phyloP scores from a whole-genome alignment of 2,329 filamentous ascomycete genomes.

The Diaporthe citrichinensis region DNA sequence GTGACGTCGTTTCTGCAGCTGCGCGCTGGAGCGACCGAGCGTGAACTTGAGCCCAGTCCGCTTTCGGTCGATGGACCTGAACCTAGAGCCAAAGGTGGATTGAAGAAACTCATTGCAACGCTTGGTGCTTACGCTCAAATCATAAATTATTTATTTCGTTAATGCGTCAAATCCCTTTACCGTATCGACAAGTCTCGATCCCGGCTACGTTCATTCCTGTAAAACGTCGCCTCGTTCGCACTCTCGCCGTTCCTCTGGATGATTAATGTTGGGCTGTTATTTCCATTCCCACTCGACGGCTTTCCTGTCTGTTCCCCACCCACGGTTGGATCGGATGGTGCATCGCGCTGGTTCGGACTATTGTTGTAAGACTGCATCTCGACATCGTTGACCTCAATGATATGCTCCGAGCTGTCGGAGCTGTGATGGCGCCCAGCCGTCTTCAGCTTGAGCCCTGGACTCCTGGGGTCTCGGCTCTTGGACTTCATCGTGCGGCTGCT shows the following conservation, averaged over 20 bases:
- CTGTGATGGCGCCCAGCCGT: neutral
- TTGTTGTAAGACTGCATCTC: conserved; percentile 15
- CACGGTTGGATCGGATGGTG: neutral
- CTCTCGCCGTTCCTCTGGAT: conserved; percentile 23
- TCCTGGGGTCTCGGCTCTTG: neutral
- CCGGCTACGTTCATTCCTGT: neutral
- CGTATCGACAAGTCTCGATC: neutral
- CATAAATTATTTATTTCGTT: conserved; percentile 6
- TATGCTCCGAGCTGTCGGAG: conserved; percentile 24
- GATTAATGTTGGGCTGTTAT: neutral
- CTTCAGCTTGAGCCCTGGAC: conserved; percentile 1
- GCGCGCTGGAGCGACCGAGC: neutral
- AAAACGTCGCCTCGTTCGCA: neutral
- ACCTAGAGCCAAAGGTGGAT: neutral
- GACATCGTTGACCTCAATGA: conserved; percentile 1
- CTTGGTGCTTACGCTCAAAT: neutral
- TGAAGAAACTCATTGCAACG: neutral
- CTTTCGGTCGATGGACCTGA: neutral
- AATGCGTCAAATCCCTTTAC: neutral
- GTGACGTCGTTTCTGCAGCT: neutral
- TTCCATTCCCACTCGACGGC: neutral
- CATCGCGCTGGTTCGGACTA: neutral
- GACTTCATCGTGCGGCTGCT: conserved; percentile 9
- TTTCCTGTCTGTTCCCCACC: neutral
- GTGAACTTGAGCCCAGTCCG: neutral